These are phyloP conservation scores for Alternaria sp. DNA, from an alignment of 2,329 filamentous ascomycete genomes.

Conservation along the genomic window DNA sequence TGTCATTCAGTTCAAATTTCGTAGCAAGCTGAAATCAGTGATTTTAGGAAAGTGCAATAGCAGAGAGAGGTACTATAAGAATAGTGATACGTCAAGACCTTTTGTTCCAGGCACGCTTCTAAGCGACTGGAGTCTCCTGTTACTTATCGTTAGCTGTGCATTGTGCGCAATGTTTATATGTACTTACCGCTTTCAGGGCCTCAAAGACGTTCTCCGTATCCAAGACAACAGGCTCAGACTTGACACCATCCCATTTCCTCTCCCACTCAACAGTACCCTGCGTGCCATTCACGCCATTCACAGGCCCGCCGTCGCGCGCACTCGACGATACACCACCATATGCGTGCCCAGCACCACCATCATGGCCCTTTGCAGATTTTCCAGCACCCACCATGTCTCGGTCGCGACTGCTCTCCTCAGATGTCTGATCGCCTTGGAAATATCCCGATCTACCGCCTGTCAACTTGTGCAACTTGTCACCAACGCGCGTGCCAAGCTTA, in stretches of 20 bases:
- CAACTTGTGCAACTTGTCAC: conserved; percentile 27
- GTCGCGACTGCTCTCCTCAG: conserved; percentile 1
- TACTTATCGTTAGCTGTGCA: not conserved
- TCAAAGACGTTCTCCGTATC: conserved; percentile 15
- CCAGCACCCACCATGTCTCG: not conserved
- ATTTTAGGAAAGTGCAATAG: not conserved
- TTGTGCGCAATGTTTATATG: too few species aligned
- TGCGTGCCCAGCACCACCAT: conserved; percentile 2
- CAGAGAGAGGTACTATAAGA: not conserved
- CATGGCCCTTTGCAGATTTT: not conserved
- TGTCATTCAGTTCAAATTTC: rapidly evolving
- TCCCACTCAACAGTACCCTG: conserved; percentile 20
- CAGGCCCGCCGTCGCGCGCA: conserved; percentile 3
- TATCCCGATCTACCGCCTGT: conserved; percentile 29
- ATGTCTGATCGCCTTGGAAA: conserved; percentile 13
- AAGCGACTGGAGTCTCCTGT: conserved; percentile 13
- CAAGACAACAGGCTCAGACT: conserved; percentile 8
- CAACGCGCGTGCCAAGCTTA: conserved; percentile 27
- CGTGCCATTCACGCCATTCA: conserved; percentile 14
- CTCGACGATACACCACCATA: conserved; percentile 5
- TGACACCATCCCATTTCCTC: conserved; percentile 22
- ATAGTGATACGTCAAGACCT: not conserved
- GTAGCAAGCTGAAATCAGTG: rapidly evolving
- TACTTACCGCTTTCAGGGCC: conserved; percentile 18
- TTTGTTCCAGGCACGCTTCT: conserved; percentile 1